Percentiles rank a stretch among this genome's conserved stretches.
Conservation (phyloP, 163 green algal species). For the Chlorella variabilis region DNA sequence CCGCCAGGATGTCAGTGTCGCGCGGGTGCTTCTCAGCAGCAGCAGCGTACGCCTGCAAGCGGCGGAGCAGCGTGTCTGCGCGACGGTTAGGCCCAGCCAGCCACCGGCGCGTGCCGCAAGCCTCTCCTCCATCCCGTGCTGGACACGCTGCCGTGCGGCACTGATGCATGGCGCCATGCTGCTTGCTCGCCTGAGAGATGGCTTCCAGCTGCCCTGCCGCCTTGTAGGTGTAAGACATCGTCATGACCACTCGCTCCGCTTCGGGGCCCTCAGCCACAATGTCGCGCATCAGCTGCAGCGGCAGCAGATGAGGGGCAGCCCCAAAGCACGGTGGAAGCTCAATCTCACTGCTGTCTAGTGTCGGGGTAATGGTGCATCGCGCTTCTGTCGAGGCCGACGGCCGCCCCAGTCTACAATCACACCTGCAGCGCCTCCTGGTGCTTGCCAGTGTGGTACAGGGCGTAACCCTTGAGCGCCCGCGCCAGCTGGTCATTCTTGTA, state of each 20-base stretch:
- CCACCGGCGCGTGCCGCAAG: no score
- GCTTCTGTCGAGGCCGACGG: no score
- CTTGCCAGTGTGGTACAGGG: conserved; percentile 61
- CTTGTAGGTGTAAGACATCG: conserved; percentile 66
- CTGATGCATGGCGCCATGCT: background rate
- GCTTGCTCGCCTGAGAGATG: conserved; percentile 44
- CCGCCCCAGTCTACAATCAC: background rate
- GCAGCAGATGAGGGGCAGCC: no score
- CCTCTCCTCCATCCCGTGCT: no score
- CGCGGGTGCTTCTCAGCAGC: conserved; percentile 56
- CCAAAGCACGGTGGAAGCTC: no score
- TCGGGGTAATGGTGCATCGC: no score
- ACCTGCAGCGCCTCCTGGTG: conserved; percentile 70
- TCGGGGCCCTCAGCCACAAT: conserved; percentile 56
- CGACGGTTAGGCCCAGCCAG: no score
- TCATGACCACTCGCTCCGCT: conserved; percentile 72
- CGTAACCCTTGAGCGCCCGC: conserved; percentile 71
- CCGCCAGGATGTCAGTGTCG: conserved; percentile 60
- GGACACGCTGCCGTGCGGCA: no score
- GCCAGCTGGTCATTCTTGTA: conserved; percentile 68
- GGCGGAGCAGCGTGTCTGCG: no score
- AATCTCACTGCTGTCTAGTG: no score
- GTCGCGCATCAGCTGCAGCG: conserved; percentile 36
- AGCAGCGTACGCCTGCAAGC: conserved; percentile 56
- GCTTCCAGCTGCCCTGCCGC: conserved; percentile 38